Evolutionary conservation across 805 yeast species (phyloP).

Genomic region (Dipodascus geniculatus): DNA sequence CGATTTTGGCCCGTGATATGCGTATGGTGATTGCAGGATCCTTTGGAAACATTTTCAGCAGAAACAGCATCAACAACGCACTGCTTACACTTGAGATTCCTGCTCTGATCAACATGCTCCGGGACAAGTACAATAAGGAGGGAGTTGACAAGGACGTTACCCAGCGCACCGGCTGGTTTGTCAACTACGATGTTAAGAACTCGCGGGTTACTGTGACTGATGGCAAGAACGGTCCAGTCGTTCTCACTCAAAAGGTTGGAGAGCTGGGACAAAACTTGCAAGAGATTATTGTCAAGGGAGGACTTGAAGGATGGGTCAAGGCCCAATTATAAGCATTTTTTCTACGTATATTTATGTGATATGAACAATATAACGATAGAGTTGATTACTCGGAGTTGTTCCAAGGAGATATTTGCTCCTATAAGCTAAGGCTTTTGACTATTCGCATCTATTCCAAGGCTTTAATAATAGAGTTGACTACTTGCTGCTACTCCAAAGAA

Average conservation of each 20-base stretch:
- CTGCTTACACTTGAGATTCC: constrained; percentile 90
- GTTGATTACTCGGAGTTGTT: too few relatives aligned
- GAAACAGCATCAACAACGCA: constrained; percentile 96
- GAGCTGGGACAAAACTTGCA: constrained; percentile 92
- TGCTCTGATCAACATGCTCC: constrained; percentile 60
- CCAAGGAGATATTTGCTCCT: too few relatives aligned
- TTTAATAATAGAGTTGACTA: too few relatives aligned
- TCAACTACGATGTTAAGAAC: constrained; percentile 84
- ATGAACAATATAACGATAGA: background rate
- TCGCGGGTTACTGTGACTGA: constrained; percentile 74
- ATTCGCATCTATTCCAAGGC: too few relatives aligned
- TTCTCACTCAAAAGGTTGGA: constrained; percentile 81
- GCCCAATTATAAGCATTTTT: constrained; percentile 23
- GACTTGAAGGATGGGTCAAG: constrained; percentile 96
- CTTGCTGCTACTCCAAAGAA: too few relatives aligned
- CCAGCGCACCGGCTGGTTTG: constrained; percentile 86
- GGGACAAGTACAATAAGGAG: constrained; percentile 48
- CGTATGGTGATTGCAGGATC: constrained; percentile 92
- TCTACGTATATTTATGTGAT: background rate
- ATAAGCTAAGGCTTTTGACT: too few relatives aligned
- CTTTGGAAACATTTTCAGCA: constrained; percentile 89
- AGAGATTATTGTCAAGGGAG: constrained; percentile 94
- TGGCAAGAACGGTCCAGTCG: constrained; percentile 35
- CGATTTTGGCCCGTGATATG: constrained; percentile 88
- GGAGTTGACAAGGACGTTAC: constrained; percentile 58